phyloP scores from a whole-genome alignment of 2,329 filamentous ascomycete species.

The Aspergillus floridensis region DNA sequence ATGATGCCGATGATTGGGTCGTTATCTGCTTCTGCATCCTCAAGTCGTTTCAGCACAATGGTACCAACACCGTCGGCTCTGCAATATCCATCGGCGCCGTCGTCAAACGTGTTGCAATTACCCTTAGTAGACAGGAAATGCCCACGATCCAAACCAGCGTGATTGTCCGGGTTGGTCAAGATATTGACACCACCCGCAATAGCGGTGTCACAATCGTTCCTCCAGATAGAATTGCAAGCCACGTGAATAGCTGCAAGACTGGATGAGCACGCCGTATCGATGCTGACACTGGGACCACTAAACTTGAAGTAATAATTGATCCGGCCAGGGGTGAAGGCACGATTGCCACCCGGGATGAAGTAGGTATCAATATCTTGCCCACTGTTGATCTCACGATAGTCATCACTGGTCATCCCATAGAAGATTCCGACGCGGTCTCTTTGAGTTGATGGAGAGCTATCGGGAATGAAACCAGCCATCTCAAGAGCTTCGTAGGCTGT shows the following conservation, averaged over 20 bases:
- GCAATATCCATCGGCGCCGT: conserved; percentile 78
- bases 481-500: conserved; percentile 81
- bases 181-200: conserved; percentile 74
- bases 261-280: conserved; percentile 78
- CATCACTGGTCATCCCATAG: conserved; percentile 73
- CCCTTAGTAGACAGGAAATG: conserved; percentile 70
- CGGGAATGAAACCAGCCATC: conserved; percentile 74
- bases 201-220: conserved; percentile 75
- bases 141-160: conserved; percentile 70
- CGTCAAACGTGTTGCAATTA: conserved; percentile 77
- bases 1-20: conserved; percentile 70
- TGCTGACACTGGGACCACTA: conserved; percentile 67
- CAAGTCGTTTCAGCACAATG: conserved; percentile 74
- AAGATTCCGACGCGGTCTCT: conserved; percentile 67
- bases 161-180: conserved; percentile 78
- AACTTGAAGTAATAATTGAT: conserved; percentile 71
- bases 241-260: conserved; percentile 70
- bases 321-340: conserved; percentile 44
- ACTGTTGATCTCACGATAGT: conserved; percentile 74
- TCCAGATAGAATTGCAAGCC: conserved; percentile 70
- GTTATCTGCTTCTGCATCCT: conserved; percentile 73
- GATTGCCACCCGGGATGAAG: conserved; percentile 64
- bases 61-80: conserved; percentile 74
- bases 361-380: conserved; percentile 69
- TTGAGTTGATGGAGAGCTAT: conserved; percentile 66